Evolutionary conservation across 1,284 basidiomycete species (phyloP), one percentile per base, ranked within the genome.

Genomic region (Sporisorium sorghi): DNA sequence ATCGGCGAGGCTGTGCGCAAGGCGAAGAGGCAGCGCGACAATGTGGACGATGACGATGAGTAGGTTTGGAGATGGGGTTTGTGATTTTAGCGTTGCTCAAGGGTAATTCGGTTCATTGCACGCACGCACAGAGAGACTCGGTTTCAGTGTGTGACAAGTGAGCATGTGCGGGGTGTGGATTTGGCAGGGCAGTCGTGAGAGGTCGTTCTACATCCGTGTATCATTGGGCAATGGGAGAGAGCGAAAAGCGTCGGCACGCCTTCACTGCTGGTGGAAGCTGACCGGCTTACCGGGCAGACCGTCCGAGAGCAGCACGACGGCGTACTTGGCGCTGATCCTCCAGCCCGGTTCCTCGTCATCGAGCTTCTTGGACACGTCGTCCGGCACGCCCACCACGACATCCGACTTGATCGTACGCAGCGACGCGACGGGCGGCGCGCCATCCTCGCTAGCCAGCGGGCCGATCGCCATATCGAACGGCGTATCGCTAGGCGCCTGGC

Each of bases 401-500:
- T 80, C 77, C 33, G 76, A 80, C 78, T 84, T 85, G 76, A 85
- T 82, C 14, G 83, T 83, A 30, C 82, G 61, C 35, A 84, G 58
- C 52, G 78, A 78, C 23, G 74, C 74, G 32, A 97, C 87, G 76
- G 91, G 92, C 0, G 96, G 95, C 14, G 94, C 93, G 52, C 95
- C 95, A 26, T 93, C 88, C 23, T 92, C 89, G 71, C 88, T 93
- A 0, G 94, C 93, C 88, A 99, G 92, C 0, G 95, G 92, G 0
- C 96, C 95, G 76, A 98, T 97, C 6, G 95, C 93, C 54, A 92
- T 86, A 57, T 93, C 90, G 85, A 98, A 98, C 3, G 93, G 92
- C 26, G 93, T 96, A 67, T 91, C 90, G 35, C 92, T 90, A 0
- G 95, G 96, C 0, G 93, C 93, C 66, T 81, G 82, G 63, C 81